These are phyloP conservation scores for Huntiella savannae DNA, from an alignment of 2,329 filamentous ascomycete genomes.

Conservation along the genomic window DNA sequence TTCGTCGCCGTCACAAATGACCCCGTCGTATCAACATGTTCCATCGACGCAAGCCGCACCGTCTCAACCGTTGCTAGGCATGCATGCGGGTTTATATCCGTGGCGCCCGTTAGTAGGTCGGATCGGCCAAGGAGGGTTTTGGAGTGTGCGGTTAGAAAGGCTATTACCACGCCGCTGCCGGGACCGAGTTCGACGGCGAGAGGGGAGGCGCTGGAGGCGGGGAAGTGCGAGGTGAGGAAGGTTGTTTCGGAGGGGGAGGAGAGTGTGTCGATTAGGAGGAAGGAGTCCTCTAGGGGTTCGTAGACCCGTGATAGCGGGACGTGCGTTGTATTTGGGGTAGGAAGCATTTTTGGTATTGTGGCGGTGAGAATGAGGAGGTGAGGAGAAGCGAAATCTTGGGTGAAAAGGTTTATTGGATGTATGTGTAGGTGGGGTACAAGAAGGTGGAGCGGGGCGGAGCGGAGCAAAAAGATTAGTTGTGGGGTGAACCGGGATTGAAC, in stretches of 20 bases:
- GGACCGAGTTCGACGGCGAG: constrained; percentile 73
- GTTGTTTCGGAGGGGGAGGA: constrained; percentile 47
- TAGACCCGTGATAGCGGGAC: constrained; percentile 79
- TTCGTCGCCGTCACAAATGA: constrained; percentile 47
- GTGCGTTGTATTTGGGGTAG: constrained; percentile 84
- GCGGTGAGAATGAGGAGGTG: not conserved
- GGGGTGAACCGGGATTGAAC: constrained; percentile 12
- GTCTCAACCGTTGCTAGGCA: constrained; percentile 59
- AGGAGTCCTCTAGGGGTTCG: constrained; percentile 91
- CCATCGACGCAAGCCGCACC: constrained; percentile 22
- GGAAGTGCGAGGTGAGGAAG: constrained; percentile 50
- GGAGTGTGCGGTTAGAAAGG: constrained; percentile 66
- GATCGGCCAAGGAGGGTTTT: constrained; percentile 49
- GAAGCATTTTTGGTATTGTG: constrained; percentile 44
- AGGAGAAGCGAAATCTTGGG: not conserved
- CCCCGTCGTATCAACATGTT: constrained; percentile 6
- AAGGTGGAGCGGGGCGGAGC: not conserved
- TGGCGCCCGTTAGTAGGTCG: constrained; percentile 51
- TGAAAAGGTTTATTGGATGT: not conserved
- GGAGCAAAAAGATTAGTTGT: not conserved
- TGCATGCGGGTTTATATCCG: constrained; percentile 74
- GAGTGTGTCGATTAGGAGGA: constrained; percentile 78
- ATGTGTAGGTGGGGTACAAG: not conserved
- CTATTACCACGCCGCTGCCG: constrained; percentile 85
- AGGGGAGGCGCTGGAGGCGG: constrained; percentile 23